These are phyloP conservation scores for Cryptococcus sp. DNA, from an alignment of 1,284 basidiomycete species.

Conservation along the genomic window DNA sequence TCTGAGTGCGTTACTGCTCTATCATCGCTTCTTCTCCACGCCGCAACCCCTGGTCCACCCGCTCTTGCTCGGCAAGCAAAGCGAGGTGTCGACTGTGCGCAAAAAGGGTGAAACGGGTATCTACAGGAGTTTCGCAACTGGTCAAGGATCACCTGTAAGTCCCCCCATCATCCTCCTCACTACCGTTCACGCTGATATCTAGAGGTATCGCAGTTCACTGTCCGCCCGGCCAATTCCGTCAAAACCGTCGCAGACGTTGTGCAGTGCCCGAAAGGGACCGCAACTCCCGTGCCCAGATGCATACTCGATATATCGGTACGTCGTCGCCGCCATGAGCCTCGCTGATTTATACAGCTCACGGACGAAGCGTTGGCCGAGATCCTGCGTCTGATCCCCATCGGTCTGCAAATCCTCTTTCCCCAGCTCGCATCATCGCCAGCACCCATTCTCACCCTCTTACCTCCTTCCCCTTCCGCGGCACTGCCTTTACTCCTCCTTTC, in stretches of 20 bases:
- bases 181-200: not conserved
- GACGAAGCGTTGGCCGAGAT: constrained; percentile 42
- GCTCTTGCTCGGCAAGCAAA: constrained; percentile 52
- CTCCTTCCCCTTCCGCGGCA: constrained; percentile 34
- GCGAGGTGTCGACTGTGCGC: constrained; percentile 43
- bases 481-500: constrained; percentile 46
- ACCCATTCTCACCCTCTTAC: constrained; percentile 38
- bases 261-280: constrained; percentile 19
- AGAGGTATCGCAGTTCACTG: constrained; percentile 35
- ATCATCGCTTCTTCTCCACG: constrained; percentile 42
- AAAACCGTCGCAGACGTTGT: constrained; percentile 45
- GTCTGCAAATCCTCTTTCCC: constrained; percentile 43
- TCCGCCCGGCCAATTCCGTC: constrained; percentile 45
- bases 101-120: constrained; percentile 46
- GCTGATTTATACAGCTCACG: constrained; percentile 26
- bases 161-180: no score
- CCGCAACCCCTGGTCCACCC: constrained; percentile 51
- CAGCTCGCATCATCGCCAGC: constrained; percentile 15
- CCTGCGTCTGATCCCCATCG: constrained; percentile 39
- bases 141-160: constrained; percentile 51
- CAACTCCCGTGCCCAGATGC: constrained; percentile 21
- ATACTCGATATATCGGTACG: constrained; percentile 44
- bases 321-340: not conserved
- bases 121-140: constrained; percentile 52
- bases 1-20: constrained; percentile 39